Conservation (phyloP, 1,139 yeast species). For the Diutina ranongensis region DNA sequence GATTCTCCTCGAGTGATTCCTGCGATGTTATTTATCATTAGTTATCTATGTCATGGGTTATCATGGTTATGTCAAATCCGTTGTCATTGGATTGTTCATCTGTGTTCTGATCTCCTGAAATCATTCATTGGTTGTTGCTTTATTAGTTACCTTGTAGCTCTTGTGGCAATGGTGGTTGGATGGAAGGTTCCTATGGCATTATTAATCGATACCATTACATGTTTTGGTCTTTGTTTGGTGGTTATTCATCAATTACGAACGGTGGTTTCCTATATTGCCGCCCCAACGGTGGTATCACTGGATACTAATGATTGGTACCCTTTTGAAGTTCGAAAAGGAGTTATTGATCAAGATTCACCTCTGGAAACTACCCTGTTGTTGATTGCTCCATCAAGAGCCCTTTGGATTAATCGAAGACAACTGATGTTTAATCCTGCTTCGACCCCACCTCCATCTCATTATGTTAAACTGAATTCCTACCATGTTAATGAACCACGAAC, state of each 20-base stretch:
- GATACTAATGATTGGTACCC: slow-evolving; percentile 2
- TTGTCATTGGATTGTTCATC: not conserved
- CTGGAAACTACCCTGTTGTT: slow-evolving; percentile 3
- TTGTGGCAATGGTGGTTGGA: not conserved
- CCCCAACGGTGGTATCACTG: not conserved
- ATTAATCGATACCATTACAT: not conserved
- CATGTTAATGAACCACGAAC: not conserved
- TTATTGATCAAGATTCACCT: not conserved
- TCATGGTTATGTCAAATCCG: not conserved
- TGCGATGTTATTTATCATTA: not conserved
- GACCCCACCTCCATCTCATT: not conserved
- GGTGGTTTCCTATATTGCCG: not conserved
- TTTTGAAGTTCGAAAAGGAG: not conserved
- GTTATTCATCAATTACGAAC: not conserved
- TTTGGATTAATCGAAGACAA: not conserved
- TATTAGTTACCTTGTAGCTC: not conserved
- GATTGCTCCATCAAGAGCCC: not conserved
- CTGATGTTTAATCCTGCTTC: not conserved
- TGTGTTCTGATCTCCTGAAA: not conserved
- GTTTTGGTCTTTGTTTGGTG: not conserved
- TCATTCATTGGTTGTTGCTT: not conserved
- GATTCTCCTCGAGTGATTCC: not conserved
- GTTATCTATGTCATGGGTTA: not conserved
- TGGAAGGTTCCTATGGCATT: not conserved
- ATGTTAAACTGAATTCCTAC: not conserved